Percentiles rank a stretch among this genome's conserved stretches.
Conservation (phyloP, 2,329 filamentous ascomycete genomes). For the Ophiostoma populinum region DNA sequence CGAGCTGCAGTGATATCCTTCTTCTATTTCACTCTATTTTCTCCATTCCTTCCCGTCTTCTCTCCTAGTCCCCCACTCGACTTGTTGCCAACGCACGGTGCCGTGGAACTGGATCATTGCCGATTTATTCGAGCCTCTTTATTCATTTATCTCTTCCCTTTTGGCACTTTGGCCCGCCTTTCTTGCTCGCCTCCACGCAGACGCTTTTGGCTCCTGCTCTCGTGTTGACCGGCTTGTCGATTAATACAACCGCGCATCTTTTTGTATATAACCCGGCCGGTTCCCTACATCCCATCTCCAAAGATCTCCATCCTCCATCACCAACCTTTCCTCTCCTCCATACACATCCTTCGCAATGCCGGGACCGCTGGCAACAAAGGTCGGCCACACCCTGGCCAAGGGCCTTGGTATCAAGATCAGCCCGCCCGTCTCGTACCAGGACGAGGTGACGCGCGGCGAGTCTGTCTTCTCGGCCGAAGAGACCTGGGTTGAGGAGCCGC, state of each 20-base stretch:
- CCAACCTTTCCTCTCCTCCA: not conserved
- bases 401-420: slow-evolving; percentile 67
- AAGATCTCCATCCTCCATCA: not conserved
- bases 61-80: slow-evolving; percentile 3
- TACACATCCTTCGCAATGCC: slow-evolving; percentile 5
- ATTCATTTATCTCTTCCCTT: not conserved
- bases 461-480: slow-evolving; percentile 59
- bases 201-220: not conserved
- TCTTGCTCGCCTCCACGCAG: not conserved
- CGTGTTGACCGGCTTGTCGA: not conserved
- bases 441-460: slow-evolving; percentile 58
- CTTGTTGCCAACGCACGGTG: slow-evolving; percentile 4
- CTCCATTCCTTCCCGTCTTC: not conserved
- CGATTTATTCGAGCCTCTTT: too few species aligned
- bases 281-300: not conserved
- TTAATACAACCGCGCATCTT: not conserved
- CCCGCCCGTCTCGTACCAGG: slow-evolving; percentile 38
- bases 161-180: not conserved
- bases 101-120: slow-evolving; percentile 11
- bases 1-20: too few species aligned
- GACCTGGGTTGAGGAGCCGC: slow-evolving; percentile 68
- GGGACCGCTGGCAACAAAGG: slow-evolving; percentile 26
- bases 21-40: not conserved
- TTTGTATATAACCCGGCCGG: not conserved
- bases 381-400: slow-evolving; percentile 62